Base-by-base conservation (phyloP, 176 grass and related monocot genomes). In the Oryza meridionalis region DNA sequence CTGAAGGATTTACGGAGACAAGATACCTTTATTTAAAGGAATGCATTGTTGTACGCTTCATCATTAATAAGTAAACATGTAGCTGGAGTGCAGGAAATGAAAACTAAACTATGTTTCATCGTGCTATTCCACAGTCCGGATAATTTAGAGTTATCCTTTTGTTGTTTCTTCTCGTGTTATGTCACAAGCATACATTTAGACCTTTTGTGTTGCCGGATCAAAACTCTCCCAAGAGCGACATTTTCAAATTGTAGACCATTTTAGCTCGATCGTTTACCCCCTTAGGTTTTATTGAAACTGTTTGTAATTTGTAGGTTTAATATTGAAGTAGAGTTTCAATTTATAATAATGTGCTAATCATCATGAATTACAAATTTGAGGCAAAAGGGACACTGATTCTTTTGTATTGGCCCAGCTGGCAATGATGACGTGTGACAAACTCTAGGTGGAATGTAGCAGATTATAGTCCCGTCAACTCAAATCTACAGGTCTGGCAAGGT, bases 401-500 rank as follows among this genome's bases (percentile, higher is more conserved):
- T 83, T 85, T 91, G 49, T 84, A 82, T 94, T 88, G 66, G 87
- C 79, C 83, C 90, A 97, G 92, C 90, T 92, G 88, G 80, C 73
- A 91, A 91, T 92, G 90, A 92, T 97, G 90, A 91, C 79, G 88
- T 94, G 86, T 97, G 90, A 94, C 78, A 84, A 47, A 85, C 82
- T 84, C 77, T 92, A 85, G 73, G 83, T 88, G 87, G 90, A 81
- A 80, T n/a, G 40, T 86, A 92, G 86, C 82, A 89, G 82, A 90
- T 86, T 84, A 88, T 91, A 77, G 83, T 86, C 71, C 79, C 76
- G 12, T 83, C 92, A 87, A 78, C 77, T 79, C 90, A 90, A 77
- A 92, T 82, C 75, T 85, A 73, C 87, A 94, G 90, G 92, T 90
- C 78, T 84, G 90, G 40, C 85, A 61, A 72, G n/a, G 81, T 86